Conservation (phyloP, 306 rosid genomes). For the Betula pendula region DNA sequence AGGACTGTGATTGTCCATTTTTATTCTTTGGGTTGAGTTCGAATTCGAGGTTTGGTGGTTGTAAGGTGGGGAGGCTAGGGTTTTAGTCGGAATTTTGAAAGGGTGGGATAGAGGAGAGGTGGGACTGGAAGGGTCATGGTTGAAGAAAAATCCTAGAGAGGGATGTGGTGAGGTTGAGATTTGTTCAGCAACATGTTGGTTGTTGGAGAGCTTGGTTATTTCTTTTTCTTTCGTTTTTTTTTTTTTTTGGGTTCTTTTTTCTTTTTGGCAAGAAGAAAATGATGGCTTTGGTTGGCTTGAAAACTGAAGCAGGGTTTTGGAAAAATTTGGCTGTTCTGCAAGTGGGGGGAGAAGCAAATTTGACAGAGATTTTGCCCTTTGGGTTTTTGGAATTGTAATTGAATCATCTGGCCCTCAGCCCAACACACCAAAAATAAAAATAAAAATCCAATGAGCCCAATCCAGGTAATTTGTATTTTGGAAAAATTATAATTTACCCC, state of each 20-base stretch:
- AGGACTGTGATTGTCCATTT: background rate
- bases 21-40: no score
- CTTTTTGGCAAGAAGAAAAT: background rate
- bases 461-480: no score
- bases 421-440: no score
- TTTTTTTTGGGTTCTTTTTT: background rate
- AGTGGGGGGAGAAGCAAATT: background rate
- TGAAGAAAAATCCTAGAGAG: background rate
- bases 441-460: no score
- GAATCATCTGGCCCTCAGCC: no score
- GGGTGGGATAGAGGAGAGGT: background rate
- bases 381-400: background rate
- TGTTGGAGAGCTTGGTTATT: background rate
- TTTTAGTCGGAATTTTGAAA: slow-evolving; percentile 1
- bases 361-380: no score
- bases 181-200: background rate
- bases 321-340: background rate
- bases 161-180: background rate
- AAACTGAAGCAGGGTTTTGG: no score
- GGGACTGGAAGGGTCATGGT: background rate
- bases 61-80: background rate
- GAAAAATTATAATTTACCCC: no score
- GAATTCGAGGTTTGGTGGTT: no score
- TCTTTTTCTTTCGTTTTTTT: background rate
- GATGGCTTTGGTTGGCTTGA: background rate